Conservation (phyloP, 345 rosid species). For the Barbarea vulgaris region DNA sequence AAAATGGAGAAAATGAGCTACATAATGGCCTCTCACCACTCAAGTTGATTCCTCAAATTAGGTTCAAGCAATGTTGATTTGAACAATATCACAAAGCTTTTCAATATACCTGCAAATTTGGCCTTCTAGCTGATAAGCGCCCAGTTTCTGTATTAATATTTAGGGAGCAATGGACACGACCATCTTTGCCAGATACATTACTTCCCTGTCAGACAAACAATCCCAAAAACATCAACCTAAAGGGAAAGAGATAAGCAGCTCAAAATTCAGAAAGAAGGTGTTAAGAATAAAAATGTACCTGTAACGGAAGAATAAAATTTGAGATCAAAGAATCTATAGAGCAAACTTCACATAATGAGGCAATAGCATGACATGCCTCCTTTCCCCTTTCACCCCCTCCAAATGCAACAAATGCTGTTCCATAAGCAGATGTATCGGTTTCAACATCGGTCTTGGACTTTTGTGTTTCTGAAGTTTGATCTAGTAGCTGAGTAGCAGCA, state of each 20-base stretch:
- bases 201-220: constrained; percentile 55
- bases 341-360: constrained; percentile 89
- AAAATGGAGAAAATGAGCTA: neutral
- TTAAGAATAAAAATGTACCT: constrained; percentile 50
- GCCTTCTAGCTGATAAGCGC: constrained; percentile 97
- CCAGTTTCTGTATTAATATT: constrained; percentile 99
- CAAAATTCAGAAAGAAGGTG: neutral
- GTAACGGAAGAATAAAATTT: constrained; percentile 90
- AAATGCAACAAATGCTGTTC: constrained; percentile 60
- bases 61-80: neutral
- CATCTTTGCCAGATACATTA: constrained; percentile 77
- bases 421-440: constrained; percentile 57
- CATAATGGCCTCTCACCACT: neutral
- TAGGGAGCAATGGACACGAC: constrained; percentile 92
- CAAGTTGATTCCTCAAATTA: neutral
- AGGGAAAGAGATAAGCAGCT: neutral
- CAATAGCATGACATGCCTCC: constrained; percentile 93
- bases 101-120: constrained; percentile 78
- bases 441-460: constrained; percentile 29
- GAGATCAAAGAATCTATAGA: constrained; percentile 91
- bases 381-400: constrained; percentile 57
- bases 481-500: constrained; percentile 16
- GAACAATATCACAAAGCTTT: constrained; percentile 2
- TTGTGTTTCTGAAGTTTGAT: constrained; percentile 33
- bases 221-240: neutral